Percentiles rank a stretch among this genome's conserved stretches.
These are phyloP conservation scores for Chlorella ohadii DNA, from an alignment of 139 green algal genomes.

Conservation along the genomic window DNA sequence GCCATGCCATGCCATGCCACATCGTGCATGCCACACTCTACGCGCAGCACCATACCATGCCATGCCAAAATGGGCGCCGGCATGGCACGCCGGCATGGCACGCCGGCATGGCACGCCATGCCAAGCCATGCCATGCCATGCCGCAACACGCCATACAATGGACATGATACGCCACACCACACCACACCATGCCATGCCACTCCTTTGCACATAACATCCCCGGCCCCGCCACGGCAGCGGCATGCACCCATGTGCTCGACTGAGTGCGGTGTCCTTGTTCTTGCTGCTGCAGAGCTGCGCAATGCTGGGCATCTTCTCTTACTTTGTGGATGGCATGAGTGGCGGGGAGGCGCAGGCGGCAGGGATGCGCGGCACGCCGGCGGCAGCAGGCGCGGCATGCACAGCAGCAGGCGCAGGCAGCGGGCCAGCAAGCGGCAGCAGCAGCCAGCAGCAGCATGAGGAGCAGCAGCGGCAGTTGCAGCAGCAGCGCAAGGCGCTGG, in stretches of 20 bases:
- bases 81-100: background rate
- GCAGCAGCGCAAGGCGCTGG: background rate
- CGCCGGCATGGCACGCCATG: background rate
- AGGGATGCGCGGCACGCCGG: background rate
- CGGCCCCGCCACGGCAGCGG: too few species aligned
- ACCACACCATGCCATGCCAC: too few species aligned
- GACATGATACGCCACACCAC: too few species aligned
- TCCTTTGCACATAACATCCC: too few species aligned
- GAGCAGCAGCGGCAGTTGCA: background rate
- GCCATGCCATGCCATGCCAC: too few species aligned
- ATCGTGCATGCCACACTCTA: too few species aligned
- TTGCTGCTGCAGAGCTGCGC: conserved; percentile 37
- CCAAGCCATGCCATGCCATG: background rate
- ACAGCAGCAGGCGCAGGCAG: background rate
- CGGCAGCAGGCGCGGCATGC: background rate
- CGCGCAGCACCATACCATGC: too few species aligned
- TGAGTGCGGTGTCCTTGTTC: too few species aligned
- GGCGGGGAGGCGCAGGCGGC: background rate
- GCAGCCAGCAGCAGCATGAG: background rate
- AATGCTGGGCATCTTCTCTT: conserved; percentile 53
- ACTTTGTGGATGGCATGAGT: conserved; percentile 47
- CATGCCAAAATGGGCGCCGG: too few species aligned
- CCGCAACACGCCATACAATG: too few species aligned
- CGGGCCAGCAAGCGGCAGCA: background rate
- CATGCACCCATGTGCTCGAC: too few species aligned